Conservation (phyloP, 192 early-diverging fungal genomes). For the Chytriomyces confervae region DNA sequence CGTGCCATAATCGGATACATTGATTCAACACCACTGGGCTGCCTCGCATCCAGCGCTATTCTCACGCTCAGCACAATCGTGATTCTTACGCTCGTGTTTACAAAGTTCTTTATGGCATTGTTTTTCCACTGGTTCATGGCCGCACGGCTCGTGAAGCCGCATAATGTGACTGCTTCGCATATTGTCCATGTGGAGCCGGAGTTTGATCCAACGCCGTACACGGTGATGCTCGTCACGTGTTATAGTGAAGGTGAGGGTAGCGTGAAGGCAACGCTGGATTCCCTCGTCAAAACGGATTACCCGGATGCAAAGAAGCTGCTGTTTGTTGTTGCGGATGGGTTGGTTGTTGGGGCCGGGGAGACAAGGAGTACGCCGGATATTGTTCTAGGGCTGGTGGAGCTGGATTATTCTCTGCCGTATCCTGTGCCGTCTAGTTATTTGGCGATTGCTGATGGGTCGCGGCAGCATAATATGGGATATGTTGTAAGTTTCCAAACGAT, state of each 20-base stretch:
- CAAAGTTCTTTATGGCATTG: slow-evolving; percentile 54
- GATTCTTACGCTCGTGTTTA: slow-evolving; percentile 46
- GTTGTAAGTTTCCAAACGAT: slow-evolving; percentile 31
- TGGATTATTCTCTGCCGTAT: slow-evolving; percentile 20
- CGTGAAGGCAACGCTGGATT: slow-evolving; percentile 83
- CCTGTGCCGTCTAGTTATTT: slow-evolving; percentile 55
- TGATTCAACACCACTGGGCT: slow-evolving; percentile 39
- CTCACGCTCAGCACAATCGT: slow-evolving; percentile 39
- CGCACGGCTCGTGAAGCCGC: neutral
- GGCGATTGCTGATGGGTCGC: slow-evolving; percentile 88
- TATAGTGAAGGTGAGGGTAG: slow-evolving; percentile 80
- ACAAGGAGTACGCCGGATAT: slow-evolving; percentile 83
- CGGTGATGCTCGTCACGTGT: slow-evolving; percentile 85
- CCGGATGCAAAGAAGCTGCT: slow-evolving; percentile 84
- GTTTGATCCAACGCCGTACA: slow-evolving; percentile 36
- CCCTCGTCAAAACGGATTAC: slow-evolving; percentile 83
- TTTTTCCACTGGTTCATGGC: slow-evolving; percentile 56
- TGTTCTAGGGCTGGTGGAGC: slow-evolving; percentile 71
- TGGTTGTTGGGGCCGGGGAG: slow-evolving; percentile 88
- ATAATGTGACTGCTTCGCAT: slow-evolving; percentile 15
- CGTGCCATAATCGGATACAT: slow-evolving; percentile 40
- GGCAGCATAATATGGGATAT: slow-evolving; percentile 91
- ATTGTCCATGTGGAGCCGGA: neutral
- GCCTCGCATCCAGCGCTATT: slow-evolving; percentile 44
- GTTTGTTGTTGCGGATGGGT: slow-evolving; percentile 90